Conservation (phyloP, 176 grass and related monocot genomes). For the Juncus effusus region DNA sequence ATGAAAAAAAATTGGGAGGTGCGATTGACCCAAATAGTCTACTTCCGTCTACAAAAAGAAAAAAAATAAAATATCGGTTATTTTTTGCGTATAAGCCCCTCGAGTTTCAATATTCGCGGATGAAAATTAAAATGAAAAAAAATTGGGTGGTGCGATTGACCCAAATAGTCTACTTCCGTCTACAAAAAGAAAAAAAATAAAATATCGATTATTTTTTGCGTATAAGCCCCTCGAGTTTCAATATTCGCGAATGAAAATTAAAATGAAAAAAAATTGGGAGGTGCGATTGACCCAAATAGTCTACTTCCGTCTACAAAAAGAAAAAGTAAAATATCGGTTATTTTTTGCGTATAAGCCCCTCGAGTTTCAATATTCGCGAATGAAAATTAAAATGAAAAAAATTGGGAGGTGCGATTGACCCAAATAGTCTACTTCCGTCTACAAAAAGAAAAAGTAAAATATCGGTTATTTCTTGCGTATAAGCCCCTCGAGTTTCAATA, state of each 20-base stretch:
- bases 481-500: constrained; percentile 25
- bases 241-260: neutral
- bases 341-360: too few relatives aligned
- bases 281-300: constrained; percentile 86
- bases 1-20: constrained; percentile 28
- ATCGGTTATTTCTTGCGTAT: constrained; percentile 22
- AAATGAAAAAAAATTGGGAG: constrained; percentile 15
- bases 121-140: too few relatives aligned
- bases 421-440: constrained; percentile 94
- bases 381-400: too few relatives aligned
- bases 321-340: constrained; percentile 7
- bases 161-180: constrained; percentile 94
- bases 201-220: constrained; percentile 22
- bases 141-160: constrained; percentile 64
- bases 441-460: constrained; percentile 24
- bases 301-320: constrained; percentile 72
- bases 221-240: too few relatives aligned
- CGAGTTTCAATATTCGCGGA: constrained; percentile 10
- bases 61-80: constrained; percentile 9
- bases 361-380: constrained; percentile 12
- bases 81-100: too few relatives aligned
- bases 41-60: constrained; percentile 79
- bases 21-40: constrained; percentile 82
- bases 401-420: constrained; percentile 68
- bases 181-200: constrained; percentile 32